Percentiles rank a stretch among this genome's conserved stretches.
These are phyloP conservation scores for Monosporascus sp. DNA, from an alignment of 2,329 filamentous ascomycete species.

Conservation along the genomic window DNA sequence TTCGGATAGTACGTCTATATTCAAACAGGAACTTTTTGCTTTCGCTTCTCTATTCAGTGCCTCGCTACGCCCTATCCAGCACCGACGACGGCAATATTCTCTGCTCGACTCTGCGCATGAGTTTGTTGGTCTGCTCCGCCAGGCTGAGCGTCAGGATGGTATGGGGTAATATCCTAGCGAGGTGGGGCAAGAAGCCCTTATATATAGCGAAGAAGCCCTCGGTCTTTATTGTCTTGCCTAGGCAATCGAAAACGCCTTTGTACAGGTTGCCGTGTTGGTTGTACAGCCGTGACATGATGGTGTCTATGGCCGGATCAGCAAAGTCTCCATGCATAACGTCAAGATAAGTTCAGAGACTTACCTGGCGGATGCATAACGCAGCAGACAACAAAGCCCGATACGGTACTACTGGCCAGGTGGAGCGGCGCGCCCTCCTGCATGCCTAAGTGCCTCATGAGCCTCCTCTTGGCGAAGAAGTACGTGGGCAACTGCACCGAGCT, in stretches of 20 bases:
- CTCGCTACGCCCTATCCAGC: slow-evolving; percentile 23
- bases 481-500: slow-evolving; percentile 95
- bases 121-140: slow-evolving; percentile 95
- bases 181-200: slow-evolving; percentile 93
- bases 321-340: not conserved
- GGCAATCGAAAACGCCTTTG: slow-evolving; percentile 83
- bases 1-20: not conserved
- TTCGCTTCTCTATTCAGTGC: not conserved
- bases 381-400: slow-evolving; percentile 93
- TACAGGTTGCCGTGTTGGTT: slow-evolving; percentile 99
- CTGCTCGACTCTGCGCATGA: slow-evolving; percentile 72
- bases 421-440: slow-evolving; percentile 88
- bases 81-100: slow-evolving; percentile 41
- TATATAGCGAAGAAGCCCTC: slow-evolving; percentile 92
- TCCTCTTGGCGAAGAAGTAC: slow-evolving; percentile 94
- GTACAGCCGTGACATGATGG: slow-evolving; percentile 97
- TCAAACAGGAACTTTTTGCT: not conserved
- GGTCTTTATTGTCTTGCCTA: slow-evolving; percentile 83
- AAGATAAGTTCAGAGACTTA: slow-evolving; percentile 32
- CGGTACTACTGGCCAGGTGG: slow-evolving; percentile 82
- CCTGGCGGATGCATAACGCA: slow-evolving; percentile 96
- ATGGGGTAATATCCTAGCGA: slow-evolving; percentile 90
- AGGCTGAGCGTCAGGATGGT: slow-evolving; percentile 89
- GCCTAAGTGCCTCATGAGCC: slow-evolving; percentile 72
- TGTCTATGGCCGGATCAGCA: slow-evolving; percentile 50